Base-by-base conservation (phyloP, 345 rosid genomes). In the Populus euphratica region DNA sequence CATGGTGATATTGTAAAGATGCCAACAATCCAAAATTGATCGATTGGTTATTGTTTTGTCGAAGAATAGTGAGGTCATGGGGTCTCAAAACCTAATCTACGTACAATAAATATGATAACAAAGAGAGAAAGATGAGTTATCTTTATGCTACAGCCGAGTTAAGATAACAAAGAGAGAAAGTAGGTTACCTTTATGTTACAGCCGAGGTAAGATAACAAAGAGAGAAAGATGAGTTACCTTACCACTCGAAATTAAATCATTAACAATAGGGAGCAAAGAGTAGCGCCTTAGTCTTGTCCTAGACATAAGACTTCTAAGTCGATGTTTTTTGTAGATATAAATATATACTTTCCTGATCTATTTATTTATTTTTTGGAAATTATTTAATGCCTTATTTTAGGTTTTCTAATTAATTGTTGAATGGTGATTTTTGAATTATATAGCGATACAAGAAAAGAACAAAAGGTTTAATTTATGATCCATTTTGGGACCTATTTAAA, bases 21-120 rank as follows among this genome's bases (percentile, higher is more conserved):
- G 82, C 81, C 83, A 78, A 59, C 23, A 8, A 70, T 75, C 73
- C 62, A 69, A 56, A 36, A 71, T 21, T 18, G 16, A 77, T 74
- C 73, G 71, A 78, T 65, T 70, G 81, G 83, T 83, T 81, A 83
- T 81, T 65, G 74, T 69, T 76, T 72, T 77, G 83, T 68, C 74
- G 76, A 78, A 68, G 69, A 77, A 39, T 77, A 65, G 63, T 39
- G 31, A 68, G 72, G 72, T 47, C 69, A 27, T 73, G 70, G 74
- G 59, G 69, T 70, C 79, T 82, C 70, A 3, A 44, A 59, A 86
- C 86, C 88, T 74, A 86, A 78, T 78, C 68, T 41, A 56, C 77
- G 77, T 75, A 65, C 83, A 47, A 59, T 70, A 72, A 75, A 65
- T 63, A 56, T 67, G 67, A 2, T 7, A 36, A 2, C 18, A 35